Evolutionary conservation across 371 early-diverging fungal genomes (phyloP).

Genomic region (Dinochytrium kinnereticum): DNA sequence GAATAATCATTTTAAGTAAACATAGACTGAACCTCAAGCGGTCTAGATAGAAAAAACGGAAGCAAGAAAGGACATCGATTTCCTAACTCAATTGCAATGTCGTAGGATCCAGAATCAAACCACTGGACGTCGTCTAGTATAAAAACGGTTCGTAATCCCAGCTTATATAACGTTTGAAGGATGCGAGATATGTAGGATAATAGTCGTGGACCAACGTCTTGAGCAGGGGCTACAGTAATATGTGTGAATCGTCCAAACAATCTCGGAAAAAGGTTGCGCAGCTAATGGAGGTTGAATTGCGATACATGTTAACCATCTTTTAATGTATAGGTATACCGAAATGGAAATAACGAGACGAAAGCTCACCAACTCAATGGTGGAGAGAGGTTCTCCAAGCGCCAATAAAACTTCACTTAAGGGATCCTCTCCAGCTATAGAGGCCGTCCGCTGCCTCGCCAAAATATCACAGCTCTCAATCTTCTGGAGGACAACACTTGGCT

Average conservation of each 20-base stretch:
- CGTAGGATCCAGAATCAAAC: conserved; percentile 27
- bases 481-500: too few relatives aligned
- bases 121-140: conserved; percentile 33
- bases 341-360: background rate
- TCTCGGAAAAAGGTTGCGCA: background rate
- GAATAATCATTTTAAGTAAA: too few relatives aligned
- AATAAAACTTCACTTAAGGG: background rate
- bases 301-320: background rate
- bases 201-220: conserved; percentile 2
- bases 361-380: conserved; percentile 1
- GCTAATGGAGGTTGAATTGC: too few relatives aligned
- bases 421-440: background rate
- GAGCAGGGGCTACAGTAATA: background rate
- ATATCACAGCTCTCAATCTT: background rate
- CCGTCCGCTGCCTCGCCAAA: background rate
- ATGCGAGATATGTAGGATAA: conserved; percentile 4
- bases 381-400: conserved; percentile 6
- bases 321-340: background rate
- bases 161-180: background rate
- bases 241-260: background rate
- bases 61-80: conserved; percentile 19
- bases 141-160: conserved; percentile 1
- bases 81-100: conserved; percentile 12
- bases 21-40: conserved; percentile 21
- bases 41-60: conserved; percentile 22